A percentile compares a stretch with the other conserved stretches of the same genome.
Conservation (phyloP, 2,329 filamentous ascomycete species). For the Trichothecium sympodiale region DNA sequence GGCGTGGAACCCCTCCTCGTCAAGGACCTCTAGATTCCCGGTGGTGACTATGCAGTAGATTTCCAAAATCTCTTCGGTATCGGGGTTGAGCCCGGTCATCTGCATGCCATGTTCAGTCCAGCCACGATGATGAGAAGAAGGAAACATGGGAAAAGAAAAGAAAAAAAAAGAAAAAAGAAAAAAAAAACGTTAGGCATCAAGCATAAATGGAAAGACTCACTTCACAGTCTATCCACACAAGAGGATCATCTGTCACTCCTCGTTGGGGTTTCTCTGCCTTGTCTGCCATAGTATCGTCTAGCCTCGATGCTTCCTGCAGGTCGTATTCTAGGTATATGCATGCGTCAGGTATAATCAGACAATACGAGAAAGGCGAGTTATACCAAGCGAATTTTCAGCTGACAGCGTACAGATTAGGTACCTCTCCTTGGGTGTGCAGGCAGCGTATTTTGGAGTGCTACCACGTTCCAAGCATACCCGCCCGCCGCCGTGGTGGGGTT, state of each 20-base stretch:
- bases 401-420: no score
- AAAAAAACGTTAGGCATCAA: not conserved
- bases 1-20: slow-evolving; percentile 67
- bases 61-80: slow-evolving; percentile 77
- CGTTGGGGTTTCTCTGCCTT: not conserved
- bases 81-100: slow-evolving; percentile 73
- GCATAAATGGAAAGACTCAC: slow-evolving; percentile 16
- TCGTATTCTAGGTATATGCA: not conserved
- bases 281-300: slow-evolving; percentile 1
- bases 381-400: no score
- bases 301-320: slow-evolving; percentile 7
- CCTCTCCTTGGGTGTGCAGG: no score
- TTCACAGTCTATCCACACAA: slow-evolving; percentile 78
- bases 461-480: no score
- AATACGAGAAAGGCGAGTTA: no score
- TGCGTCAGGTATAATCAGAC: not conserved
- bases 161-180: not conserved
- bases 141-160: not conserved
- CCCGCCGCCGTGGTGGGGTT: not conserved
- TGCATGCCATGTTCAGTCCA: slow-evolving; percentile 22
- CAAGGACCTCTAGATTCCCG: slow-evolving; percentile 62
- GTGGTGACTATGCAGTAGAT: slow-evolving; percentile 90
- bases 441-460: no score
- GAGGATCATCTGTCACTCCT: slow-evolving; percentile 36
- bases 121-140: slow-evolving; percentile 1